These are phyloP conservation scores for Lithospermum erythrorhizon DNA, from an alignment of 257 asterid species.

Conservation along the genomic window DNA sequence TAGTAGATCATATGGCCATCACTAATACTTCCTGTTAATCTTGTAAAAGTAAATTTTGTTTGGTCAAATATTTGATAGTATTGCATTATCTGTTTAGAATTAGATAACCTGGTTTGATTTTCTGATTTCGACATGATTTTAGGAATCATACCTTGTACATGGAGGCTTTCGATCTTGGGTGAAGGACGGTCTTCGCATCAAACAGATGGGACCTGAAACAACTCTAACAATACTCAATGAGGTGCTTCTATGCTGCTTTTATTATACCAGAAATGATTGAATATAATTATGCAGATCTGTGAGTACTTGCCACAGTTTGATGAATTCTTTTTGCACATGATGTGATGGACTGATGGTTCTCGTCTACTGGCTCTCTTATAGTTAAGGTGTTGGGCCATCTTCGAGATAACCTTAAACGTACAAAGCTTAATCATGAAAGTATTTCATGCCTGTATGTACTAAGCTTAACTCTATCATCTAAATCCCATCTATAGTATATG, in stretches of 20 bases:
- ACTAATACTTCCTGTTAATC: background rate
- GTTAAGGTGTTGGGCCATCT: no score
- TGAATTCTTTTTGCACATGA: no score
- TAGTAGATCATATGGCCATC: background rate
- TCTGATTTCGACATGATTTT: constrained; percentile 6
- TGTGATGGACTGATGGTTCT: no score
- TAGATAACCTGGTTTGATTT: background rate
- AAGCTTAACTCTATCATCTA: no score
- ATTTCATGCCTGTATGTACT: no score
- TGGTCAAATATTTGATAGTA: no score
- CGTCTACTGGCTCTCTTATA: no score
- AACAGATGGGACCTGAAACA: constrained; percentile 79
- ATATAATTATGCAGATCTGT: background rate
- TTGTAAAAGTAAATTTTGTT: no score
- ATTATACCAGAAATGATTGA: background rate
- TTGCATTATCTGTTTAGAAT: background rate
- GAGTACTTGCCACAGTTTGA: no score
- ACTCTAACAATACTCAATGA: constrained; percentile 65
- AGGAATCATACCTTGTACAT: constrained; percentile 65
- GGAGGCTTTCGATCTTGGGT: constrained; percentile 92
- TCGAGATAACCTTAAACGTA: no score
- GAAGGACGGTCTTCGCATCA: constrained; percentile 56
- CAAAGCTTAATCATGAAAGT: no score
- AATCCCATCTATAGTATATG: no score
- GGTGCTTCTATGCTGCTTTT: constrained; percentile 23